Evolutionary conservation across 2,329 filamentous ascomycete species (phyloP).

Genomic region (Curvularia spicifera): DNA sequence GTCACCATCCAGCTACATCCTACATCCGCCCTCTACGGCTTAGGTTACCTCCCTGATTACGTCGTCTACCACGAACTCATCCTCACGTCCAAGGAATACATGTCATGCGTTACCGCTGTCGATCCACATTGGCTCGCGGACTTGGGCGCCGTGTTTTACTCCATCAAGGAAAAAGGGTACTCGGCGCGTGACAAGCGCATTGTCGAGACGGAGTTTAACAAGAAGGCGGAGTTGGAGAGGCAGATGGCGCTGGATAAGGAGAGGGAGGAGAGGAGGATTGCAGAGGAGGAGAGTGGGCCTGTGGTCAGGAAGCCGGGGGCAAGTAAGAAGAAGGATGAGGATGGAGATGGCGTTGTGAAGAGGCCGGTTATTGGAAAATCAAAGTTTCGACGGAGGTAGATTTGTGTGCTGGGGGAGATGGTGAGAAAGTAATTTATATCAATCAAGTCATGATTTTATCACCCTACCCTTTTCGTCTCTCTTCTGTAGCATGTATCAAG

Average conservation of each 20-base stretch:
- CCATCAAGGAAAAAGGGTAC: constrained; percentile 96
- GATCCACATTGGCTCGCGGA: constrained; percentile 98
- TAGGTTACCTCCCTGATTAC: constrained; percentile 93
- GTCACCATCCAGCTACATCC: constrained; percentile 95
- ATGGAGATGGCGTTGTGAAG: constrained; percentile 51
- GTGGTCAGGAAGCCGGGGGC: constrained; percentile 33
- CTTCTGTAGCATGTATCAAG: too few relatives aligned
- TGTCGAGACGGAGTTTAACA: constrained; percentile 90
- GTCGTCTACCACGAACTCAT: constrained; percentile 98
- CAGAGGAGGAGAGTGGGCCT: constrained; percentile 44
- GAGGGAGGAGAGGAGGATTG: constrained; percentile 63
- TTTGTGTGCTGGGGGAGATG: not conserved
- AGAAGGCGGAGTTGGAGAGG: constrained; percentile 89
- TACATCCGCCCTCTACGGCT: constrained; percentile 88
- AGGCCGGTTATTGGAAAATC: constrained; percentile 45
- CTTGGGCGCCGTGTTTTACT: constrained; percentile 95
- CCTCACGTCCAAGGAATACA: constrained; percentile 95
- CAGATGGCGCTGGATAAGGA: constrained; percentile 89
- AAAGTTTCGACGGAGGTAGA: constrained; percentile 33
- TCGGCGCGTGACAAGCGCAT: constrained; percentile 84
- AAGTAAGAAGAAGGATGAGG: constrained; percentile 39
- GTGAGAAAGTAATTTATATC: too few relatives aligned
- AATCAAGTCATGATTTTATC: too few relatives aligned
- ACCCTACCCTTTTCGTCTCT: too few relatives aligned
- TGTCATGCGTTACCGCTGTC: constrained; percentile 94